Conservation (phyloP, 106 monocot species). For the Platanthera guangdongensis region DNA sequence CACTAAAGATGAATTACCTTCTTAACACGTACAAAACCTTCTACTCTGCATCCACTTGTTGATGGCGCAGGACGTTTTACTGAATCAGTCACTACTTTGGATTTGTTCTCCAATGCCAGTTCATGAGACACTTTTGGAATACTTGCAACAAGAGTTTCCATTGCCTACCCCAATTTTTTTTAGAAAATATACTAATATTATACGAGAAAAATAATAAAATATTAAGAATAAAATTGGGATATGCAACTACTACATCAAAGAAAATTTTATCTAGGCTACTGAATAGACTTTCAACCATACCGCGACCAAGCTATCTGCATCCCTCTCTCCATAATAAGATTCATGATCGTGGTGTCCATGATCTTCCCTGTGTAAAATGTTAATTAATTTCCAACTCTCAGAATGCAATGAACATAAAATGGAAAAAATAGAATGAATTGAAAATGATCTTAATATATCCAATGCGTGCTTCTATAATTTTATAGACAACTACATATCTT, state of each 20-base stretch:
- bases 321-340: constrained; percentile 93
- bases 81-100: constrained; percentile 35
- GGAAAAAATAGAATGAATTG: background rate
- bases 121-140: constrained; percentile 45
- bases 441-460: background rate
- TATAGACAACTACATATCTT: background rate
- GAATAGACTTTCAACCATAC: constrained; percentile 38
- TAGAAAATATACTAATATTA: background rate
- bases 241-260: too few relatives aligned
- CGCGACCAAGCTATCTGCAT: constrained; percentile 81
- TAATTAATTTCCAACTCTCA: background rate
- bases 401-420: background rate
- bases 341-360: constrained; percentile 91
- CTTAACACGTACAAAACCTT: constrained; percentile 96
- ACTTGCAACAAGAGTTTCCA: constrained; percentile 73
- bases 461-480: background rate
- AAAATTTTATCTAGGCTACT: background rate
- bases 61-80: constrained; percentile 78
- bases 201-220: background rate
- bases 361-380: constrained; percentile 52
- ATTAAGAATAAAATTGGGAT: background rate
- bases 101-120: constrained; percentile 65
- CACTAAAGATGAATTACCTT: constrained; percentile 38
- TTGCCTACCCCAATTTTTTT: constrained; percentile 42
- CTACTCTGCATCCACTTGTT: constrained; percentile 88